Evolutionary conservation across 73 alveolate species (phyloP).

Genomic region (Paramecium sonneborni): DNA sequence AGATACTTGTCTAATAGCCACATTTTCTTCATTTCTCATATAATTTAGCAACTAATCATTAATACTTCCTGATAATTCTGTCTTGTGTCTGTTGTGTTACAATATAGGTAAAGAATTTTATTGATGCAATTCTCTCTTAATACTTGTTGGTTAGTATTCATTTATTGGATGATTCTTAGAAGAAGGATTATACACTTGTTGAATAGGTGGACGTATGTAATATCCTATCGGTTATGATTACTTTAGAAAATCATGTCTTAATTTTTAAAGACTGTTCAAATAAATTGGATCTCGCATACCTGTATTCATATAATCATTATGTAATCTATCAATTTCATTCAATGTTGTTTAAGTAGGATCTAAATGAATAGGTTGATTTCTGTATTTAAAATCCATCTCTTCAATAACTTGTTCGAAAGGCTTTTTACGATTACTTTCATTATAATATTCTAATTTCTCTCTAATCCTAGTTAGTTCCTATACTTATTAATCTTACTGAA

Average conservation of each 20-base stretch:
- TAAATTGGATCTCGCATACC: slow-evolving; percentile 21
- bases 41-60: neutral
- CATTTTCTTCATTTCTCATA: slow-evolving; percentile 39
- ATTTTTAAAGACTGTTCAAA: neutral
- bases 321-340: slow-evolving; percentile 25
- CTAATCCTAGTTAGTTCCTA: neutral
- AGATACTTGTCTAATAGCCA: neutral
- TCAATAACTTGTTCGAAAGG: slow-evolving; percentile 16
- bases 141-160: neutral
- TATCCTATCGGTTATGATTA: neutral
- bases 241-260: slow-evolving; percentile 19
- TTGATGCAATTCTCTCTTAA: neutral
- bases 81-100: neutral
- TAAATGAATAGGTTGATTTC: neutral
- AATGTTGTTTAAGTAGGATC: slow-evolving; percentile 19
- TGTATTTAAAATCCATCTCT: neutral
- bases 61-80: slow-evolving; percentile 11
- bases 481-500: neutral
- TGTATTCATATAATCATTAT: slow-evolving; percentile 7
- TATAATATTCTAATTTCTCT: neutral
- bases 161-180: neutral
- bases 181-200: neutral
- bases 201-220: neutral
- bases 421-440: neutral
- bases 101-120: neutral